Conservation (phyloP, 2,329 filamentous ascomycete genomes). For the Pyrenochaeta sp. region DNA sequence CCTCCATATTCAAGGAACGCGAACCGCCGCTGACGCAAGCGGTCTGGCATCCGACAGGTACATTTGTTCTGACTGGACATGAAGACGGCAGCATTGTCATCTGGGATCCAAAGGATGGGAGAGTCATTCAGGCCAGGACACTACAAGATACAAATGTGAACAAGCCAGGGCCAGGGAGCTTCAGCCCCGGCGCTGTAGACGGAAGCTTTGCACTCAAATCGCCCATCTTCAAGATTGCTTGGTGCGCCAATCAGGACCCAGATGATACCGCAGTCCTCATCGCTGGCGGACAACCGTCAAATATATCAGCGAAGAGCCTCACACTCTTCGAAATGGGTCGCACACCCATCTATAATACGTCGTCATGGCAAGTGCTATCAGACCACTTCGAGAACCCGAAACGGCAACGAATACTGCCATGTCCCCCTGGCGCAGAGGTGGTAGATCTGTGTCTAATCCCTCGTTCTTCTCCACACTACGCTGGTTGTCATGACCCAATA, state of each 20-base stretch:
- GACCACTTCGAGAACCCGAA: slow-evolving; percentile 82
- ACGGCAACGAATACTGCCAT: slow-evolving; percentile 73
- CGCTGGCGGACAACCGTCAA: slow-evolving; percentile 78
- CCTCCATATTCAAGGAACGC: slow-evolving; percentile 68
- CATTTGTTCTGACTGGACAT: slow-evolving; percentile 85
- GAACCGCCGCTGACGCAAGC: slow-evolving; percentile 82
- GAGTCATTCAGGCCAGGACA: slow-evolving; percentile 83
- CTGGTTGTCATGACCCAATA: slow-evolving; percentile 88
- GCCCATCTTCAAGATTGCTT: slow-evolving; percentile 80
- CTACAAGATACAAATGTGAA: slow-evolving; percentile 78
- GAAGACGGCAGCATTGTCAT: slow-evolving; percentile 92
- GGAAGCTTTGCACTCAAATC: slow-evolving; percentile 70
- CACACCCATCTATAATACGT: slow-evolving; percentile 90
- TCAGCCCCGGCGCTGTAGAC: slow-evolving; percentile 53
- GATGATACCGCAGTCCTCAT: slow-evolving; percentile 92
- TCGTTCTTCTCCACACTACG: slow-evolving; percentile 82
- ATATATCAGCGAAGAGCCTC: slow-evolving; percentile 75
- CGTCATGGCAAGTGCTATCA: slow-evolving; percentile 83
- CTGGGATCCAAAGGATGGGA: slow-evolving; percentile 92
- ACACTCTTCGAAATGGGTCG: slow-evolving; percentile 89
- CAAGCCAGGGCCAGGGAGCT: slow-evolving; percentile 63
- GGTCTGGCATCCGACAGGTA: slow-evolving; percentile 93
- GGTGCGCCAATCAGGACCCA: slow-evolving; percentile 94
- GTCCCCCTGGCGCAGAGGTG: slow-evolving; percentile 79
- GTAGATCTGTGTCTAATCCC: slow-evolving; percentile 85